phyloP scores from a whole-genome alignment of 2,329 filamentous ascomycete genomes.

The Hysterium pulicare region DNA sequence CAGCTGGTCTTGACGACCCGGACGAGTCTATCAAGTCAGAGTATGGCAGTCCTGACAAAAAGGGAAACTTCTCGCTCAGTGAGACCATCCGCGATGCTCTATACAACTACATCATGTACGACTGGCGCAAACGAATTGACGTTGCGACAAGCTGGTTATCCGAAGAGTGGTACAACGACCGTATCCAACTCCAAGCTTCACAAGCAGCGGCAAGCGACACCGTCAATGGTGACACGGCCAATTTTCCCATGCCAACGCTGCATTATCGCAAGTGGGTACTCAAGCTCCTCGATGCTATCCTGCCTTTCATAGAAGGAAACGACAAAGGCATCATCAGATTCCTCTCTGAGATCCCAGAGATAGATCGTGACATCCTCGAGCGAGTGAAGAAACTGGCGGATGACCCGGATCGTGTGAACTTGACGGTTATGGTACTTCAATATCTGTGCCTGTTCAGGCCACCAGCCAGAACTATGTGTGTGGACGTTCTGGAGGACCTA shows the following conservation, averaged over 20 bases:
- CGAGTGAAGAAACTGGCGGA: conserved; percentile 64
- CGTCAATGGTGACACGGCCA: conserved; percentile 36
- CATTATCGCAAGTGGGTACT: conserved; percentile 79
- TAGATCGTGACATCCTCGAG: conserved; percentile 68
- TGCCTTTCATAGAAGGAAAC: conserved; percentile 85
- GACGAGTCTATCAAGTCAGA: conserved; percentile 62
- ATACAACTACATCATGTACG: conserved; percentile 83
- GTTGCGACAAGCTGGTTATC: conserved; percentile 90
- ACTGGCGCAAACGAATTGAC: conserved; percentile 86
- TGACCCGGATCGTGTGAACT: conserved; percentile 60
- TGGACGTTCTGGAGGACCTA: conserved; percentile 58
- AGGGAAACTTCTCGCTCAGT: conserved; percentile 49
- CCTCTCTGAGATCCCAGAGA: conserved; percentile 81
- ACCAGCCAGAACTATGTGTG: conserved; percentile 54
- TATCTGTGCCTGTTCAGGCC: conserved; percentile 51
- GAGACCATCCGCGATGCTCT: conserved; percentile 75
- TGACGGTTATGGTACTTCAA: conserved; percentile 57
- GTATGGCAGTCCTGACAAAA: conserved; percentile 37
- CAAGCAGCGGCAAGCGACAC: conserved; percentile 4
- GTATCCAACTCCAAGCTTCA: conserved; percentile 47
- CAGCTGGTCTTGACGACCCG: conserved; percentile 67
- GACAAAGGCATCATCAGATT: conserved; percentile 85
- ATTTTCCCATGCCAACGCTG: conserved; percentile 23
- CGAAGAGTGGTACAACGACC: conserved; percentile 97
- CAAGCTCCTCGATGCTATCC: conserved; percentile 80